Evolutionary conservation across 176 grass and related monocot species (phyloP).

Genomic region (Phoenix roebelenii): DNA sequence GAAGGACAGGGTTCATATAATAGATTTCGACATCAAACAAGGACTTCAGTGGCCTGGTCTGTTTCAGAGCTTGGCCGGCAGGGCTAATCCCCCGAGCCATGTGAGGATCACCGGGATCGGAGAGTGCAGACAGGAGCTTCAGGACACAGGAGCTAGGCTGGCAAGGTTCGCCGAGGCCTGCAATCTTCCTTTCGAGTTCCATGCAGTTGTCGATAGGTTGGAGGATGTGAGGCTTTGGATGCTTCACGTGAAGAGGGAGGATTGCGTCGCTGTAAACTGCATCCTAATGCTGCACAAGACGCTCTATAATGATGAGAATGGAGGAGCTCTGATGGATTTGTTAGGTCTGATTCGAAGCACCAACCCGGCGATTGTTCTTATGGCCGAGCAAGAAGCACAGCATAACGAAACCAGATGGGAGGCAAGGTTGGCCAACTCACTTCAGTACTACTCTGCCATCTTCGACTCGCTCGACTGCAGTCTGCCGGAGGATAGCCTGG

Average conservation of each 20-base stretch:
- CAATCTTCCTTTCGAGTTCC: constrained; percentile 76
- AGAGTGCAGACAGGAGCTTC: constrained; percentile 69
- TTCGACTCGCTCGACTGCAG: constrained; percentile 60
- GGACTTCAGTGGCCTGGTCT: constrained; percentile 90
- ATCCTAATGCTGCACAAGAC: constrained; percentile 58
- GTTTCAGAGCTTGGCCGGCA: constrained; percentile 66
- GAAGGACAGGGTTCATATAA: constrained; percentile 85
- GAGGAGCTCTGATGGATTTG: constrained; percentile 50
- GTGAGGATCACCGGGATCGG: constrained; percentile 89
- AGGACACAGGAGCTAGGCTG: constrained; percentile 52
- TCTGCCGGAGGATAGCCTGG: constrained; percentile 26
- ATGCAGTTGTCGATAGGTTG: constrained; percentile 70
- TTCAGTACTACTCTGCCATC: constrained; percentile 60
- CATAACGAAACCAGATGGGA: constrained; percentile 58
- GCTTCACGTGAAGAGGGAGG: constrained; percentile 92
- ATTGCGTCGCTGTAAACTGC: constrained; percentile 78
- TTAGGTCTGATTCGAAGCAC: constrained; percentile 56
- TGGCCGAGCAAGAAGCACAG: constrained; percentile 62
- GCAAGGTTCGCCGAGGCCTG: constrained; percentile 40
- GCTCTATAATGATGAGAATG: constrained; percentile 42
- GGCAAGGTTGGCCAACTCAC: constrained; percentile 40
- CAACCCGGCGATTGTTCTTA: constrained; percentile 48
- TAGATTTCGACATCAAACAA: constrained; percentile 97
- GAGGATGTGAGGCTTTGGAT: constrained; percentile 98
- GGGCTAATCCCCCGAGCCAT: constrained; percentile 42